Evolutionary conservation across 2,329 filamentous ascomycete species (phyloP).

Genomic region (Neopestalotiopsis sp.): DNA sequence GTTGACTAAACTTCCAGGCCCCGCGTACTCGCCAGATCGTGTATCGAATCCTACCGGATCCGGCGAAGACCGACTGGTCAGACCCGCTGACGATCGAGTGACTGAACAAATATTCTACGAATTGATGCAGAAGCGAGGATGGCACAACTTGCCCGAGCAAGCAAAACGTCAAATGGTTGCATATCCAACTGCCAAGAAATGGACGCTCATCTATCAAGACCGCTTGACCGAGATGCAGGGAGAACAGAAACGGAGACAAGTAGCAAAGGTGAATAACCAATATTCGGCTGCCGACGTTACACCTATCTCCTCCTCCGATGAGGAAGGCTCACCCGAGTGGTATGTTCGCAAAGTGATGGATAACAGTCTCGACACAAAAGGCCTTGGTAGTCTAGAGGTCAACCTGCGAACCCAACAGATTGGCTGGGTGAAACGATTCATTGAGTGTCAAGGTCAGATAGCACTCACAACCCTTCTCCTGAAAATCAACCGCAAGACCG

Average conservation of each 20-base stretch:
- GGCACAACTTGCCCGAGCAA: constrained; percentile 96
- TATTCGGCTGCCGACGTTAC: constrained; percentile 73
- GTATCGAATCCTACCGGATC: constrained; percentile 30
- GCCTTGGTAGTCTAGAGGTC: constrained; percentile 90
- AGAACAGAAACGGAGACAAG: constrained; percentile 85
- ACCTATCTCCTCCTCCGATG: constrained; percentile 71
- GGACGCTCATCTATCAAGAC: constrained; percentile 96
- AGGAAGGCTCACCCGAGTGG: constrained; percentile 97
- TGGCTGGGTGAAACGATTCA: constrained; percentile 94
- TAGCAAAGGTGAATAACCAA: constrained; percentile 69
- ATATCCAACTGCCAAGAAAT: constrained; percentile 94
- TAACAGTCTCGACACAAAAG: constrained; percentile 89
- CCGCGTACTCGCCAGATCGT: constrained; percentile 24
- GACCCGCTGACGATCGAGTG: constrained; percentile 79
- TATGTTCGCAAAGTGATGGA: constrained; percentile 98
- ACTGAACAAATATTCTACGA: constrained; percentile 92
- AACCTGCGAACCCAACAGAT: constrained; percentile 96
- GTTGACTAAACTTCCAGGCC: constrained; percentile 56
- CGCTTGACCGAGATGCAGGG: constrained; percentile 91
- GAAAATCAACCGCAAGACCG: constrained; percentile 90
- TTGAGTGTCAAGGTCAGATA: constrained; percentile 96
- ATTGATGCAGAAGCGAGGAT: constrained; percentile 96
- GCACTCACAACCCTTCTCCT: constrained; percentile 91
- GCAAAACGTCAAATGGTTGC: constrained; percentile 94
- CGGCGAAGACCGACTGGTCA: constrained; percentile 66